A percentile compares a stretch with the other conserved stretches of the same genome.
Conservation (phyloP, 2,329 filamentous ascomycete species). For the Cladosporium sp. region DNA sequence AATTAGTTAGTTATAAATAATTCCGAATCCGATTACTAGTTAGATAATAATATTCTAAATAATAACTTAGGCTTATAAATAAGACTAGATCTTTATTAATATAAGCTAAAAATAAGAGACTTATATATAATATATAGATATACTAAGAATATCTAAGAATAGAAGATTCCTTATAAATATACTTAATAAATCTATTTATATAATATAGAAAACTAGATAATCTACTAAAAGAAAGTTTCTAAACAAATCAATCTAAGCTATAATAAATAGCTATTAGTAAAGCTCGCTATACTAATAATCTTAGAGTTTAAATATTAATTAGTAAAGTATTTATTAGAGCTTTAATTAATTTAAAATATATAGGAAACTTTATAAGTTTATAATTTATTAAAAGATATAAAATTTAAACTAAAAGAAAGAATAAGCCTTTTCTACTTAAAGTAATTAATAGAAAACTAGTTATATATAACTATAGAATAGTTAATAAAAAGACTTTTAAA, state of each 20-base stretch:
- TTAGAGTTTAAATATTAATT: background rate
- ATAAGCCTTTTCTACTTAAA: background rate
- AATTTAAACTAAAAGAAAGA: background rate
- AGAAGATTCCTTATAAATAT: no score
- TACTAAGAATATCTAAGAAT: no score
- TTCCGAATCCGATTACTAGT: no score
- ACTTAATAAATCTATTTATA: no score
- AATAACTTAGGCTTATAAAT: no score
- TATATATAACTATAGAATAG: background rate
- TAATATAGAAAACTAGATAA: background rate
- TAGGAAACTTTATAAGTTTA: background rate
- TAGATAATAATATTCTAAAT: no score
- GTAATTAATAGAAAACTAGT: background rate
- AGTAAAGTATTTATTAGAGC: background rate
- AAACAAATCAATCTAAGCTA: background rate
- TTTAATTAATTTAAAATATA: background rate
- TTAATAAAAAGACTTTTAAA: background rate
- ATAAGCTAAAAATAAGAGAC: no score
- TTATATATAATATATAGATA: no score
- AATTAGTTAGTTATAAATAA: no score
- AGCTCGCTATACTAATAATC: background rate
- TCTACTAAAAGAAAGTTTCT: background rate
- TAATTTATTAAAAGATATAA: background rate
- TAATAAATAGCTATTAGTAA: background rate
- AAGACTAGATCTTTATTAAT: no score